Percentiles rank a stretch among this genome's conserved stretches.
phyloP scores from a whole-genome alignment of 2,329 filamentous ascomycete species.

The Phaeomoniella chlamydospora region DNA sequence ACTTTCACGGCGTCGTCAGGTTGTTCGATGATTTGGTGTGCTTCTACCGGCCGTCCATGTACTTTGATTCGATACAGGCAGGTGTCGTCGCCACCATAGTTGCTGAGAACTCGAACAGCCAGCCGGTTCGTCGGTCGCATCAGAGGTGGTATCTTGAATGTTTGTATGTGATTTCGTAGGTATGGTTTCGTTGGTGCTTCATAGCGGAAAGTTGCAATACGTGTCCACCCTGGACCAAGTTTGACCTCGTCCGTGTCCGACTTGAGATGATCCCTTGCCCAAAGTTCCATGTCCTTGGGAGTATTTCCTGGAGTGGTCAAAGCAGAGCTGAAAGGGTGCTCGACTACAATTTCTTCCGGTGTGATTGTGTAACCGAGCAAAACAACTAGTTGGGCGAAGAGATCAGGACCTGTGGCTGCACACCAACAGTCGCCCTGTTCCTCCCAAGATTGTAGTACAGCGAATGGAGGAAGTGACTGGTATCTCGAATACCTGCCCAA shows the following conservation, averaged over 20 bases:
- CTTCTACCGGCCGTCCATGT: conserved; percentile 16
- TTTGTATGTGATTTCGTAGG: conserved; percentile 1
- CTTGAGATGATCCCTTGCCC: conserved; percentile 26
- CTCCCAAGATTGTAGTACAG: conserved; percentile 55
- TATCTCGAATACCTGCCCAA: conserved; percentile 6
- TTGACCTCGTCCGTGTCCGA: neutral
- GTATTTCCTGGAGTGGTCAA: conserved; percentile 46
- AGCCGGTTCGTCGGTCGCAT: conserved; percentile 21
- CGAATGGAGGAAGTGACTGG: conserved; percentile 21
- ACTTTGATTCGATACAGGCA: conserved; percentile 31
- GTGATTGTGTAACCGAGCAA: conserved; percentile 33
- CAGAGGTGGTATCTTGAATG: conserved; percentile 7
- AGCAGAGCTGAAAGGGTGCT: conserved; percentile 51
- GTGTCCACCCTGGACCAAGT: neutral
- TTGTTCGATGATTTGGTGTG: neutral
- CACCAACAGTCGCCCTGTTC: conserved; percentile 87
- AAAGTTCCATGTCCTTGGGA: conserved; percentile 57
- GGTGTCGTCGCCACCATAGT: conserved; percentile 27
- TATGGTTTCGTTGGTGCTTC: conserved; percentile 1
- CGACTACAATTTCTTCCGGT: conserved; percentile 56
- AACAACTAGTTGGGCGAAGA: conserved; percentile 26
- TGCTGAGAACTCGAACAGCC: conserved; percentile 25
- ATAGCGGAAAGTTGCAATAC: neutral
- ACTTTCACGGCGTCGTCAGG: too few species aligned
- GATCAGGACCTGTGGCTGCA: conserved; percentile 33